phyloP scores from a whole-genome alignment of 1,139 yeast genomes.

The Pichia sp. region DNA sequence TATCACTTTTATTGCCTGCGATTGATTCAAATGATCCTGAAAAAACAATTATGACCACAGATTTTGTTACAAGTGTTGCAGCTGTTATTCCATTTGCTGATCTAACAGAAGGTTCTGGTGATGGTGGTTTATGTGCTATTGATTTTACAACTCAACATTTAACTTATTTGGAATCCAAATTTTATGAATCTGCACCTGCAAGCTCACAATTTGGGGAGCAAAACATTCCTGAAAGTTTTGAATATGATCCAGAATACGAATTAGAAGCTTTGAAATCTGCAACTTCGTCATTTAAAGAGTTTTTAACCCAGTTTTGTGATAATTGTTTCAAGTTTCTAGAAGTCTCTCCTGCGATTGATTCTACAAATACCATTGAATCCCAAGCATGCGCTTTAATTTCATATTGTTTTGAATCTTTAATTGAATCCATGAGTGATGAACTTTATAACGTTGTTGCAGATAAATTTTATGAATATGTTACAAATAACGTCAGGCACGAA shows the following conservation, averaged over 20 bases:
- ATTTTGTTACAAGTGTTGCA: constrained; percentile 65
- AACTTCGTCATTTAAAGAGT: constrained; percentile 60
- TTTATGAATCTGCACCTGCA: constrained; percentile 28
- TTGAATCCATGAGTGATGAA: constrained; percentile 66
- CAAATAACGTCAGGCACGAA: constrained; percentile 55
- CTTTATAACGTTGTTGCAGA: constrained; percentile 49
- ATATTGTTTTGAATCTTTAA: constrained; percentile 57
- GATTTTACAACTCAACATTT: constrained; percentile 67
- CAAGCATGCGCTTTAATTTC: constrained; percentile 53
- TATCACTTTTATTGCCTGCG: constrained; percentile 69
- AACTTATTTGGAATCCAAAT: constrained; percentile 39
- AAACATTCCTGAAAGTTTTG: constrained; percentile 21
- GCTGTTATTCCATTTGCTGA: constrained; percentile 67
- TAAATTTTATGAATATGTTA: constrained; percentile 48
- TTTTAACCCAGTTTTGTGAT: constrained; percentile 52
- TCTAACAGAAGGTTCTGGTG: constrained; percentile 36
- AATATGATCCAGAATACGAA: constrained; percentile 41
- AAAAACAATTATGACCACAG: constrained; percentile 65
- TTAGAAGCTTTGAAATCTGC: constrained; percentile 64
- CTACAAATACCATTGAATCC: constrained; percentile 39
- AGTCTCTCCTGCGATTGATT: constrained; percentile 63
- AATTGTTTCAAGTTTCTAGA: constrained; percentile 64
- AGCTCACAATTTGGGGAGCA: constrained; percentile 19
- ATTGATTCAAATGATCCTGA: constrained; percentile 83
- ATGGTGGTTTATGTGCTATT: constrained; percentile 55